A percentile compares a stretch with the other conserved stretches of the same genome.
phyloP scores from a whole-genome alignment of 176 grass and related monocot genomes.

The Cenchrus americanus region DNA sequence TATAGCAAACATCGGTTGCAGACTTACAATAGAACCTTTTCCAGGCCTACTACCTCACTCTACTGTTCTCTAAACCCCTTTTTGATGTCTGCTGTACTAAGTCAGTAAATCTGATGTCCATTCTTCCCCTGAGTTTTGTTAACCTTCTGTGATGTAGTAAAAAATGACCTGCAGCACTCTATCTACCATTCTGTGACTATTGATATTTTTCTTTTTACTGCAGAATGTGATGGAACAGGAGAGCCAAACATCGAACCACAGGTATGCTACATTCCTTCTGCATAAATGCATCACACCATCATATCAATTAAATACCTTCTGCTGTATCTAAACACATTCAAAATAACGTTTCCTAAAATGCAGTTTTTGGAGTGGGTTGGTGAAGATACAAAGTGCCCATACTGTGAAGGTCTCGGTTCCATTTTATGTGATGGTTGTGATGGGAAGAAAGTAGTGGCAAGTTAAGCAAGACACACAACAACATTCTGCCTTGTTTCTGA shows the following conservation, averaged over 20 bases:
- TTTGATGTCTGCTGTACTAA: not conserved
- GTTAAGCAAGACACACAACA: constrained; percentile 25
- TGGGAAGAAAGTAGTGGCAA: constrained; percentile 54
- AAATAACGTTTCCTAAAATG: constrained; percentile 27
- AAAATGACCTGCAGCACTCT: not conserved
- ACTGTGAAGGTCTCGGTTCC: constrained; percentile 83
- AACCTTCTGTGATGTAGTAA: not conserved
- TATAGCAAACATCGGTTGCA: not conserved
- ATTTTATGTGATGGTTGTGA: constrained; percentile 79
- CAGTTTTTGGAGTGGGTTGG: constrained; percentile 97
- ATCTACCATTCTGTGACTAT: not conserved
- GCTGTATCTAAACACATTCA: not conserved
- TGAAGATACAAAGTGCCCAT: constrained; percentile 86
- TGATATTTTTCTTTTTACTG: constrained; percentile 26
- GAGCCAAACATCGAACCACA: constrained; percentile 92
- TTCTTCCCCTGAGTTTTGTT: not conserved
- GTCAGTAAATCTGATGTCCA: not conserved
- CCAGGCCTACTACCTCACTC: not conserved
- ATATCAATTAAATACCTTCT: not conserved
- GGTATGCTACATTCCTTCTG: constrained; percentile 45
- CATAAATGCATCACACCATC: not conserved
- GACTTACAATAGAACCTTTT: not conserved
- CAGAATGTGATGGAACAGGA: constrained; percentile 91
- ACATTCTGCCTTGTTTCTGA: not conserved
- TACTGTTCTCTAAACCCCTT: not conserved